phyloP scores from a whole-genome alignment of 768 basidiomycete genomes.

The Chalciporus chontae region DNA sequence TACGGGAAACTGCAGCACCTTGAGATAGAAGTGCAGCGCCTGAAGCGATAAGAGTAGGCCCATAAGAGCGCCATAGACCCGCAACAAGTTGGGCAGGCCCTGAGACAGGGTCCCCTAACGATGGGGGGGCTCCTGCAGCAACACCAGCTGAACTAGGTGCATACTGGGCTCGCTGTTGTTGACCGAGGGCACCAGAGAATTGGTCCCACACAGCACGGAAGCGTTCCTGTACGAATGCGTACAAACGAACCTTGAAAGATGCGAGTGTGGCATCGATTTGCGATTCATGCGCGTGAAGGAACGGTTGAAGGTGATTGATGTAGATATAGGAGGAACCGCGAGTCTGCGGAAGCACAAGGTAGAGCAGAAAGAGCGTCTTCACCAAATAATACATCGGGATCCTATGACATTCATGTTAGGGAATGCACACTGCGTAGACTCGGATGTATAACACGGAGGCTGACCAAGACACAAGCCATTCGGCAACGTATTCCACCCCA shows the following conservation, averaged over 20 bases:
- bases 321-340: conserved; percentile 87
- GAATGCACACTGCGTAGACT: conserved; percentile 1
- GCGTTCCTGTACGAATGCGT: conserved; percentile 62
- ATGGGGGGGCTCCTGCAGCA: conserved; percentile 38
- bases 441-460: conserved; percentile 26
- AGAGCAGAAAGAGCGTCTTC: conserved; percentile 83
- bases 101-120: conserved; percentile 49
- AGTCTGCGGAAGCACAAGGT: conserved; percentile 87
- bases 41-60: conserved; percentile 65
- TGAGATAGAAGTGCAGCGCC: conserved; percentile 62
- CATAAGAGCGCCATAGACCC: conserved; percentile 76
- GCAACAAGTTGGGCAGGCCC: conserved; percentile 65
- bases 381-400: conserved; percentile 84
- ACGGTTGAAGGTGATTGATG: conserved; percentile 71
- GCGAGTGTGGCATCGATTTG: conserved; percentile 84
- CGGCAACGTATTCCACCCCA: conserved; percentile 76
- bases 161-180: conserved; percentile 32
- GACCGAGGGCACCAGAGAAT: conserved; percentile 46
- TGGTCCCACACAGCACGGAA: conserved; percentile 65
- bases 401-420: conserved; percentile 42
- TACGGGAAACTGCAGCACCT: conserved; percentile 40
- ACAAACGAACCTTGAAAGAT: conserved; percentile 53
- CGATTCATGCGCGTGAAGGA: conserved; percentile 76
- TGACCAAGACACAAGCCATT: conserved; percentile 86
- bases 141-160: conserved; percentile 19